Evolutionary conservation across 169 alveolate genomes (phyloP).

Genomic region (Plasmodium blacklocki): DNA sequence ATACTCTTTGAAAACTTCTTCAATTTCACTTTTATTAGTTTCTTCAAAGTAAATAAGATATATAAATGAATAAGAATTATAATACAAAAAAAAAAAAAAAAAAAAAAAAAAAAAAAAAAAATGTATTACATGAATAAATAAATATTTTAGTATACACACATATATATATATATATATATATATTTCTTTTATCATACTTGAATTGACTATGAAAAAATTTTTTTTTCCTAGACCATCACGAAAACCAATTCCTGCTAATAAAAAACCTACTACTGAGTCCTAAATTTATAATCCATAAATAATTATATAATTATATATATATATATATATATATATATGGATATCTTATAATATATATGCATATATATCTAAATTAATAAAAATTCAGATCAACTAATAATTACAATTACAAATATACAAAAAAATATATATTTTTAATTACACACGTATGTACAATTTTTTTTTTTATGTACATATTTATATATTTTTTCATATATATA

Average conservation of each 20-base stretch:
- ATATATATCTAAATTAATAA: no score
- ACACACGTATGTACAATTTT: no score
- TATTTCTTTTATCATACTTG: conserved; percentile 70
- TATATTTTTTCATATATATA: neutral
- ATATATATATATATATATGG: no score
- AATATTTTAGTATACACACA: neutral
- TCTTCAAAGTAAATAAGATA: conserved; percentile 51
- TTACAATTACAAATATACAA: no score
- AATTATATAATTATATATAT: neutral
- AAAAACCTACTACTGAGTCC: conserved; percentile 87
- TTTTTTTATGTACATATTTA: no score
- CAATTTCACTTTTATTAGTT: conserved; percentile 81
- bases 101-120: no score
- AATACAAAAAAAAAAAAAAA: neutral
- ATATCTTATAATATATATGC: no score
- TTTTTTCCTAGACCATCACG: conserved; percentile 84
- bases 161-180: neutral
- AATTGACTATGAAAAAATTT: conserved; percentile 81
- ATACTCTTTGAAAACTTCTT: conserved; percentile 81
- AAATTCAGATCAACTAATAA: no score
- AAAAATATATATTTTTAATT: no score
- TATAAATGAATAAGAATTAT: conserved; percentile 4
- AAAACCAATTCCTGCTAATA: conserved; percentile 85
- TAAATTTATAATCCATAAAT: conserved; percentile 6
- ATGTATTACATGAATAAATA: neutral